phyloP scores from a whole-genome alignment of 305 asterid species.

The Caryopteris hybrid region DNA sequence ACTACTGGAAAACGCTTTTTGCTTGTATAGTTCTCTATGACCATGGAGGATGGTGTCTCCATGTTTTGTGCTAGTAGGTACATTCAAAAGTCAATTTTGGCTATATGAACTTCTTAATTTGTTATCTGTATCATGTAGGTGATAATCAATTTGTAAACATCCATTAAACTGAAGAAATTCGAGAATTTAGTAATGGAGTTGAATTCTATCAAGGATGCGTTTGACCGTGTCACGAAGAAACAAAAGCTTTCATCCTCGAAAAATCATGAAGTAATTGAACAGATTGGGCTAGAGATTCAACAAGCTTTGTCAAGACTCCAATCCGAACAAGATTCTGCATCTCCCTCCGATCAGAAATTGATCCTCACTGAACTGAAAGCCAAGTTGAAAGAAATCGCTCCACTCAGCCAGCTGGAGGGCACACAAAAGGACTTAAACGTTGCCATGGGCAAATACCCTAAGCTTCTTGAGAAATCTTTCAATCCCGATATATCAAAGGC shows the following conservation, averaged over 20 bases:
- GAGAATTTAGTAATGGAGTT: constrained; percentile 61
- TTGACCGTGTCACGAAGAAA: constrained; percentile 88
- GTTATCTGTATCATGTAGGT: constrained; percentile 30
- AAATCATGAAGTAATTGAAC: constrained; percentile 72
- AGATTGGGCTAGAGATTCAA: constrained; percentile 66
- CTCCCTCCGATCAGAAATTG: constrained; percentile 41
- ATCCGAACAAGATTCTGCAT: constrained; percentile 37
- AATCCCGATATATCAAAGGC: constrained; percentile 89
- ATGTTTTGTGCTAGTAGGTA: not conserved
- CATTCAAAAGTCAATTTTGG: not conserved
- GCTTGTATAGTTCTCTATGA: not conserved
- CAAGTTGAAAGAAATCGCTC: constrained; percentile 67
- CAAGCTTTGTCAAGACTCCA: constrained; percentile 64
- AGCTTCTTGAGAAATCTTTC: constrained; percentile 76
- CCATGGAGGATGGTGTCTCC: not conserved
- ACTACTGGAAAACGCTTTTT: not conserved
- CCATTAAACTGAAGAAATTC: constrained; percentile 14
- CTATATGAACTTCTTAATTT: not conserved
- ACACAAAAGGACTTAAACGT: constrained; percentile 74
- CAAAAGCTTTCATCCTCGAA: constrained; percentile 77
- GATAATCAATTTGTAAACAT: constrained; percentile 5
- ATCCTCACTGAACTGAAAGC: constrained; percentile 58
- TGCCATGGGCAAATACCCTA: constrained; percentile 76
- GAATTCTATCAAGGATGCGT: constrained; percentile 81
- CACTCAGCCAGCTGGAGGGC: constrained; percentile 69